Evolutionary conservation across 2,329 filamentous ascomycete species (phyloP), one percentile per base, ranked within the genome.

Genomic region (Alternaria sp.): DNA sequence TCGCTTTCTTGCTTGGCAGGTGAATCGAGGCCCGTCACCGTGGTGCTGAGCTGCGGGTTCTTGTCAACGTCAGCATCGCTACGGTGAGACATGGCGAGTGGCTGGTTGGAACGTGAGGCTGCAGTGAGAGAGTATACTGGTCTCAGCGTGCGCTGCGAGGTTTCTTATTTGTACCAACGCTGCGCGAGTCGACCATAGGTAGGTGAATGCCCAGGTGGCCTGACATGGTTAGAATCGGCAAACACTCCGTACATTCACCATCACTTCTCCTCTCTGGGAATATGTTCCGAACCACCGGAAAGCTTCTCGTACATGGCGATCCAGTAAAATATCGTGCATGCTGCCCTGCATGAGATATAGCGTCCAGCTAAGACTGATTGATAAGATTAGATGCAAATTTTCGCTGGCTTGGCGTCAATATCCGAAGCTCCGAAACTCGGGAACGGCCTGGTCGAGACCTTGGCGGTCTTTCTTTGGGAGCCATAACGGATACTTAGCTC

Each of bases 311-410:
- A 41, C 18, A 11, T 41, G 2, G 18, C 1, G 38, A 41, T 22
- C 38, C 38, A 41, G 38, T 41, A 3, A 2, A 2, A 41, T 7
- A n/a, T 12, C 2, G 18, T 41, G 20, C 0, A 41, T 41, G 4
- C 38, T 20, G 46, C 32, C 12, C 30, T 49, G 20, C n/a, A 22
- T 49, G 46, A 28, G 32, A 8, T 8, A 36, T 49, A 41, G 50
- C 34, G 50, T 22, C 11, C 16, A 18, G 32, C 50, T 28, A 30
- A 14, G 22, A 34, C 32, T 28, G 50, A 53, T 53, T 53, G 50
- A 53, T 53, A 53, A 53, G 50, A 53, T 53, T 53, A 53, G 50
- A 53, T 53, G 50, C 32, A 53, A 53, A 53, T 53, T 53, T 34
- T 41, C 30, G 30, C 30, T 34, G 46, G 12, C 46, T 49, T 49